A percentile compares a stretch with the other conserved stretches of the same genome.
Evolutionary conservation across 495 filamentous ascomycete genomes (phyloP).

Genomic region (Schizothecium vesticola): DNA sequence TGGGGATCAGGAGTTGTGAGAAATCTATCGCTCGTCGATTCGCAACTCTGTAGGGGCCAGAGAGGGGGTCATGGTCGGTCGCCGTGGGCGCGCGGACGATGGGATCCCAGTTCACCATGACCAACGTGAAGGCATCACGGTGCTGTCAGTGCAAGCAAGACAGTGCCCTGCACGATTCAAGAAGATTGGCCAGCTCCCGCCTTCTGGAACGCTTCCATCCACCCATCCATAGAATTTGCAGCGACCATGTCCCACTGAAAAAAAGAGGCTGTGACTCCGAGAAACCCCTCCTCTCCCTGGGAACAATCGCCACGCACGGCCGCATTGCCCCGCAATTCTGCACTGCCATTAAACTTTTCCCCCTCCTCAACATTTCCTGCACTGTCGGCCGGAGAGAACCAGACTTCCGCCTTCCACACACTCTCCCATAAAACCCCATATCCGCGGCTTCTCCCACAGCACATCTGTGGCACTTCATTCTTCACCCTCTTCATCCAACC

Average conservation of each 20-base stretch:
- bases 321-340: constrained; percentile 30
- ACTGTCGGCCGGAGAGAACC: constrained; percentile 12
- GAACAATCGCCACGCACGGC: constrained; percentile 11
- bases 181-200: neutral
- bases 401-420: constrained; percentile 8
- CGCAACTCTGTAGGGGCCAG: neutral
- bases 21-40: neutral
- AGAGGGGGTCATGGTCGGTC: neutral
- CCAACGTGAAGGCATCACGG: neutral
- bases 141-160: neutral
- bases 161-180: neutral
- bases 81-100: neutral
- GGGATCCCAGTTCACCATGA: neutral
- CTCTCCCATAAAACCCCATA: constrained; percentile 5
- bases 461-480: neutral
- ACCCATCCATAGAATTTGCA: constrained; percentile 5
- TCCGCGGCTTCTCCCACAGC: neutral
- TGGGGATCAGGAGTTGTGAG: neutral
- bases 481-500: neutral
- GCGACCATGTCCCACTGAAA: neutral
- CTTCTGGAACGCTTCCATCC: neutral
- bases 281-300: neutral
- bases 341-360: constrained; percentile 24
- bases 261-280: neutral
- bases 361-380: constrained; percentile 32